A percentile compares a stretch with the other conserved stretches of the same genome.
Evolutionary conservation across 2,329 filamentous ascomycete genomes (phyloP).

Genomic region (Cladosporium sp.): DNA sequence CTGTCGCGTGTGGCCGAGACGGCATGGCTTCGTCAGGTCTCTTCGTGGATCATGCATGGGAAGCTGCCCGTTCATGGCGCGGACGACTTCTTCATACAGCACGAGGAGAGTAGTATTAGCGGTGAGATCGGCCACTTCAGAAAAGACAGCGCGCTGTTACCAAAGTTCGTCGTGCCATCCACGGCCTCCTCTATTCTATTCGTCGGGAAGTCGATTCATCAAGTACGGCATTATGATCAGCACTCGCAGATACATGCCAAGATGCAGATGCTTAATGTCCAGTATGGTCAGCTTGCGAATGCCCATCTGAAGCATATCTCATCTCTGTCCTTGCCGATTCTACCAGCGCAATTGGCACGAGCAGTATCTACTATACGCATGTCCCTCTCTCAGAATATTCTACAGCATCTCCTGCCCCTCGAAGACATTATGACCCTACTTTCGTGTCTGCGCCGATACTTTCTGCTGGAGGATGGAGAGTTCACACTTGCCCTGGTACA

Average conservation of each 20-base stretch:
- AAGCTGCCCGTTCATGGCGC: slow-evolving; percentile 71
- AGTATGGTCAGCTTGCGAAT: slow-evolving; percentile 1
- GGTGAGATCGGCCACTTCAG: slow-evolving; percentile 47
- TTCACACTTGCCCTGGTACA: slow-evolving; percentile 83
- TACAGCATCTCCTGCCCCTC: slow-evolving; percentile 77
- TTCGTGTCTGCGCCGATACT: slow-evolving; percentile 75
- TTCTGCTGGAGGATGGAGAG: slow-evolving; percentile 81
- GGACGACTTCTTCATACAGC: slow-evolving; percentile 77
- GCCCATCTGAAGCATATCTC: slow-evolving; percentile 67
- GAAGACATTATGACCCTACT: slow-evolving; percentile 72
- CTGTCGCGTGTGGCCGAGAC: slow-evolving; percentile 76
- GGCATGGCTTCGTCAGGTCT: slow-evolving; percentile 86
- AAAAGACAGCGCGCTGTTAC: slow-evolving; percentile 59
- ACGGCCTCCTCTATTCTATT: slow-evolving; percentile 84
- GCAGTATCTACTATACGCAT: slow-evolving; percentile 72
- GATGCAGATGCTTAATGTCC: background rate
- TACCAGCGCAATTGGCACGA: slow-evolving; percentile 63
- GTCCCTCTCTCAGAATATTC: slow-evolving; percentile 75
- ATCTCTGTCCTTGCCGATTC: slow-evolving; percentile 67
- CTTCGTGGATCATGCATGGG: slow-evolving; percentile 88
- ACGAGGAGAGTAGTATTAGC: slow-evolving; percentile 10
- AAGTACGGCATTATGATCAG: slow-evolving; percentile 54
- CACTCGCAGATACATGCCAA: slow-evolving; percentile 16
- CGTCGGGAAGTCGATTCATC: slow-evolving; percentile 82
- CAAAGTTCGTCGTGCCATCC: slow-evolving; percentile 70